Evolutionary conservation across 2,329 filamentous ascomycete genomes (phyloP), one percentile per base, ranked within the genome.

Genomic region (Aureobasidium melanogenum): DNA sequence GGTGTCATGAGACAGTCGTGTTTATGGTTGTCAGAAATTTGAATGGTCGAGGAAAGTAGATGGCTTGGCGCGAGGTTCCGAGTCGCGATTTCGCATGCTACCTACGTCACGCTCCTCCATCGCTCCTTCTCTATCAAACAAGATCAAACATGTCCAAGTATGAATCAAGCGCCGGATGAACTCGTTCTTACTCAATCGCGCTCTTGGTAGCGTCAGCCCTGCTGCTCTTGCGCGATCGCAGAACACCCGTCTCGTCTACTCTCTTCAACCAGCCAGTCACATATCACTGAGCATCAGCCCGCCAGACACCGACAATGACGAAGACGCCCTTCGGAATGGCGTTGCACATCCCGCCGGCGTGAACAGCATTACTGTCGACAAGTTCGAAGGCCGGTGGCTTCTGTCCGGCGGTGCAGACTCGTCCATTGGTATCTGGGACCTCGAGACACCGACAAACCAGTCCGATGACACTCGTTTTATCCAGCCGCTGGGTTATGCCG

Each of bases 401-500:
- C 75, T 96, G 1, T 96, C 92, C 0, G 93, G 90, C 4, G 91
- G 92, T 32, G 87, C 89, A 5, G 91, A 96, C 70, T 89, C 88
- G 10, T 88, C 88, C 0, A 84, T 97, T 69, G 88, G 86, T 66
- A 76, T 97, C 48, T 97, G 92, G 92, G 87, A 97, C 74, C 82
- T 97, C 7, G 88, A 96, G 68, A 76, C 81, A 54, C 77, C 79
- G 66, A 71, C 70, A 14, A 78, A 14, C 12, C 30, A 36, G 41
- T 64, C 64, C 7, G 55, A 47, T 55, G 67, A 46, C 15, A 36
- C 17, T 26, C 52, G 58, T 5, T 15, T 60, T 4, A 52, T 50
- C n/a, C 17, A 75, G 7, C 83, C 88, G 2, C 71, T 81, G 22
- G 80, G 78, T 54, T 77, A 51, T 66, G 75, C 62, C n/a, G 28